These are phyloP conservation scores for Trichoderma simmonsii DNA, from an alignment of 2,329 filamentous ascomycete species.

Conservation along the genomic window DNA sequence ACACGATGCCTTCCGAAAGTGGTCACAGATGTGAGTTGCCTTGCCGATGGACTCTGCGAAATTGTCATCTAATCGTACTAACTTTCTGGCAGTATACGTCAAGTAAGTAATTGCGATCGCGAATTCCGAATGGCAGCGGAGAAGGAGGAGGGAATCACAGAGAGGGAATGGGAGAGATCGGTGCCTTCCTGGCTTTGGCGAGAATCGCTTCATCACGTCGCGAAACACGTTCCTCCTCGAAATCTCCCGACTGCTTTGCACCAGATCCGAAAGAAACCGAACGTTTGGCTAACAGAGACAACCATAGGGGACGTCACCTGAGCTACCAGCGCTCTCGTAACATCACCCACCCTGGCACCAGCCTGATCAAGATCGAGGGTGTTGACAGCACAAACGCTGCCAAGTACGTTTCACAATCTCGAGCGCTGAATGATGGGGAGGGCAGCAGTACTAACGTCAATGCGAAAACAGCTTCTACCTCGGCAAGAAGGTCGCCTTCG, in stretches of 20 bases:
- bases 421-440: neutral
- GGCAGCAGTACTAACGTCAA: constrained; percentile 27
- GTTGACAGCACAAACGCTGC: constrained; percentile 87
- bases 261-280: constrained; percentile 15
- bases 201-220: neutral
- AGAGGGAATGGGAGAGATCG: neutral
- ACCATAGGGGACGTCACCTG: constrained; percentile 85
- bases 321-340: constrained; percentile 96
- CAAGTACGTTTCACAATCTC: constrained; percentile 57
- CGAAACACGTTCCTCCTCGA: neutral
- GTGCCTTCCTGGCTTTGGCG: neutral
- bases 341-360: constrained; percentile 84
- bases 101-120: constrained; percentile 62
- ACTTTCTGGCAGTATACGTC: constrained; percentile 68
- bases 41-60: neutral
- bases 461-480: constrained; percentile 74
- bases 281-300: constrained; percentile 31
- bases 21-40: constrained; percentile 79
- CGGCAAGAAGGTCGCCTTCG: constrained; percentile 98
- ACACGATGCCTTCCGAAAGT: constrained; percentile 84
- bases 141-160: neutral
- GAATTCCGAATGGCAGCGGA: constrained; percentile 5
- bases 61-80: constrained; percentile 30
- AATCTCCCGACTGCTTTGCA: constrained; percentile 5
- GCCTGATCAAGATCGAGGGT: constrained; percentile 98